Evolutionary conservation across 495 filamentous ascomycete species (phyloP).

Genomic region (Daldinia grandis): DNA sequence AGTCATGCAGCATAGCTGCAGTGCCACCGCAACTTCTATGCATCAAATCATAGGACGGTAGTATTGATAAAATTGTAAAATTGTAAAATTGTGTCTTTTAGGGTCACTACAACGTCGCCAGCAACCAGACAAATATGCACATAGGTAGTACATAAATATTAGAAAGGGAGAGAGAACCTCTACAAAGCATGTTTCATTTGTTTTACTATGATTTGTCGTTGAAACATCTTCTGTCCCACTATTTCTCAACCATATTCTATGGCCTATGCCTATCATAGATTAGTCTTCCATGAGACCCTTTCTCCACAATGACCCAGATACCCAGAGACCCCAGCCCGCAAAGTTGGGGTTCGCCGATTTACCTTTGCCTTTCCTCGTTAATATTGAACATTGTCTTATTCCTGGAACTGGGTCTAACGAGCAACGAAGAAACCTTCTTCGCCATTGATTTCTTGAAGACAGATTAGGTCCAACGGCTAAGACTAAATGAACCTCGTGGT

Average conservation of each 20-base stretch:
- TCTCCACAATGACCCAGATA: conserved; percentile 26
- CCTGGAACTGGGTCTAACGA: conserved; percentile 11
- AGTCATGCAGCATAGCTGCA: conserved; percentile 20
- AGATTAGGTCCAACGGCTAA: conserved; percentile 5
- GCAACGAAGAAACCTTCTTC: conserved; percentile 4
- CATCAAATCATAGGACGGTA: not conserved
- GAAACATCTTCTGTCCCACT: conserved; percentile 23
- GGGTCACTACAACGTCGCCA: not conserved
- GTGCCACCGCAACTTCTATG: conserved; percentile 29
- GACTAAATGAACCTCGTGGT: not conserved
- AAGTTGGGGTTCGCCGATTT: conserved; percentile 41
- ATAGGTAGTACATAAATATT: not conserved
- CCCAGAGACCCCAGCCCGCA: conserved; percentile 10
- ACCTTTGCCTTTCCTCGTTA: conserved; percentile 35
- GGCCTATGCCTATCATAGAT: conserved; percentile 22
- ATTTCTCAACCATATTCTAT: conserved; percentile 43
- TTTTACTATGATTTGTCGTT: conserved; percentile 24
- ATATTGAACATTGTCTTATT: conserved; percentile 27
- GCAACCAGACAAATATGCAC: not conserved
- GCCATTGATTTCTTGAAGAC: conserved; percentile 5
- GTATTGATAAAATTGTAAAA: not conserved
- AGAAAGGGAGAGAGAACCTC: not conserved
- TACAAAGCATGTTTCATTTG: conserved; percentile 17
- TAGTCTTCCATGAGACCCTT: conserved; percentile 33
- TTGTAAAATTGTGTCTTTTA: not conserved